phyloP scores from a whole-genome alignment of 805 yeast species.

The Spathaspora boniae region DNA sequence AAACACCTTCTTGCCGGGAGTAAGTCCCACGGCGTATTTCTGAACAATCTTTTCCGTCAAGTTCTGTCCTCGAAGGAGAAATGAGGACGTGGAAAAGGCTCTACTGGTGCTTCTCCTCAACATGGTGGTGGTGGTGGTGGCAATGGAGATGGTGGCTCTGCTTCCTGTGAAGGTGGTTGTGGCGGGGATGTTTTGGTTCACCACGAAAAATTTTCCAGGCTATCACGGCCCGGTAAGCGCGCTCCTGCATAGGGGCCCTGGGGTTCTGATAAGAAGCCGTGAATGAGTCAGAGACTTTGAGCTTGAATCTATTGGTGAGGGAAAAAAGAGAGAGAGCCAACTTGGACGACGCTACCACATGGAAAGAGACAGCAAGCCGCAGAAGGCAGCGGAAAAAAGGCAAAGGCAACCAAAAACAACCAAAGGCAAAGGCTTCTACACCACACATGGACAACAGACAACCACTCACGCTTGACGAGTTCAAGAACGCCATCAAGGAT shows the following conservation, averaged over 20 bases:
- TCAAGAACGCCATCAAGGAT: conserved; percentile 50
- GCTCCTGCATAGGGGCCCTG: background rate
- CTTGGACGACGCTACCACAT: too few relatives aligned
- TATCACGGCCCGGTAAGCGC: background rate
- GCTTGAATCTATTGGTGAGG: conserved; percentile 1
- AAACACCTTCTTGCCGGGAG: conserved; percentile 67
- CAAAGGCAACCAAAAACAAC: too few relatives aligned
- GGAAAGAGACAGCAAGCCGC: too few relatives aligned
- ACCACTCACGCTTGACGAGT: too few relatives aligned
- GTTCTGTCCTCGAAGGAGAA: conserved; percentile 59
- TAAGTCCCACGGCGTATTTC: conserved; percentile 75
- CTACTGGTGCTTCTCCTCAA: conserved; percentile 10
- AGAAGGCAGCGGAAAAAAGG: too few relatives aligned
- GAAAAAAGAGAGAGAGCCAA: background rate
- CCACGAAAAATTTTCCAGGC: background rate
- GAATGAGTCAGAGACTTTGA: conserved; percentile 7
- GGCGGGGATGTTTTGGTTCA: background rate
- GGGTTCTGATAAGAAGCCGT: conserved; percentile 6
- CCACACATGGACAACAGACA: too few relatives aligned
- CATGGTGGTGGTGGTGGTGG: background rate
- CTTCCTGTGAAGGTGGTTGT: background rate
- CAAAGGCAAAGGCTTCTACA: too few relatives aligned
- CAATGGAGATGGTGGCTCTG: background rate
- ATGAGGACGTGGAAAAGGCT: conserved; percentile 16
- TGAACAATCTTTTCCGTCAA: conserved; percentile 95